Evolutionary conservation across 2,329 filamentous ascomycete species (phyloP).

Genomic region (Lecanicillium sp.): DNA sequence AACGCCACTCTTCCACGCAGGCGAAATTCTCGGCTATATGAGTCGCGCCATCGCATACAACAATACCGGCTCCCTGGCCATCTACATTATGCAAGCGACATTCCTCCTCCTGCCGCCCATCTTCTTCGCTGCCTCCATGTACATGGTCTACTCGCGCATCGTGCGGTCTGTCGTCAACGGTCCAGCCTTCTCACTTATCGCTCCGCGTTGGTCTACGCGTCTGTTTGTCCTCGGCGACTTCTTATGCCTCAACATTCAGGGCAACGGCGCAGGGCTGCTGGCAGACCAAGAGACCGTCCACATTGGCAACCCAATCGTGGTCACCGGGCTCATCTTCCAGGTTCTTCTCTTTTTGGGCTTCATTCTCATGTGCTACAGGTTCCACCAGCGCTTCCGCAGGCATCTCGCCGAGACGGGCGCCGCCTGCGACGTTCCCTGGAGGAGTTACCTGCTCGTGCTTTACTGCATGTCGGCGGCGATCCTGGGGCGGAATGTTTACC

Average conservation of each 20-base stretch:
- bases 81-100: slow-evolving; percentile 6
- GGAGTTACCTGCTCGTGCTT: slow-evolving; percentile 20
- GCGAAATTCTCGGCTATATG: slow-evolving; percentile 1
- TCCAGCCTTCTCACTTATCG: neutral
- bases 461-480: slow-evolving; percentile 26
- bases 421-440: slow-evolving; percentile 15
- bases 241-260: slow-evolving; percentile 9
- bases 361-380: slow-evolving; percentile 31
- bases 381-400: slow-evolving; percentile 22
- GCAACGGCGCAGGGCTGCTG: neutral
- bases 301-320: slow-evolving; percentile 24
- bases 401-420: neutral
- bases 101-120: slow-evolving; percentile 7
- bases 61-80: neutral
- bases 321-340: slow-evolving; percentile 43
- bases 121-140: slow-evolving; percentile 9
- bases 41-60: neutral
- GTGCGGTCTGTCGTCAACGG: neutral
- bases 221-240: slow-evolving; percentile 11
- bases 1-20: no score
- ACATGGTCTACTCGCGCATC: slow-evolving; percentile 10
- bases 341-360: slow-evolving; percentile 43
- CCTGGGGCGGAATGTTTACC: slow-evolving; percentile 29
- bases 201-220: slow-evolving; percentile 8
- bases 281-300: slow-evolving; percentile 16